Evolutionary conservation across 192 early-diverging fungal species (phyloP), one percentile per base, ranked within the genome.

Genomic region (Backusella luteola): DNA sequence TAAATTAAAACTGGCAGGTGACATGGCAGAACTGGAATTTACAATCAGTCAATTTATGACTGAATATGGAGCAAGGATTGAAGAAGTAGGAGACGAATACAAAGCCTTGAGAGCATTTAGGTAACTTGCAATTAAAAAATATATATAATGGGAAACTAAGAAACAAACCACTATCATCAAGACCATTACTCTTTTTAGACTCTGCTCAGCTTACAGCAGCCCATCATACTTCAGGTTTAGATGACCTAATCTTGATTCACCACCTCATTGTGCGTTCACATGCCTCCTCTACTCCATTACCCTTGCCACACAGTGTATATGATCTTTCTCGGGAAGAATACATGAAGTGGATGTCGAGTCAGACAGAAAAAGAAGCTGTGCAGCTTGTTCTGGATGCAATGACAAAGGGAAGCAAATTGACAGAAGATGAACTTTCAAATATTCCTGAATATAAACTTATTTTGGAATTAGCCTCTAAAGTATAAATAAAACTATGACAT

Each of bases 1-100:
- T 42, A 92, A 91, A 73, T 79, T 92, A 26, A 87, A 90, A 72
- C 81, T 94, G 39, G 89, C 90, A 32, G 80, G 82, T 44, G 93
- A 94, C 77, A 88, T 94, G 85, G 89, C 90, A 11, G 91, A 93
- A 74, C 79, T 94, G 26, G 93, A 94, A 74, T 93, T 91, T 79
- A 84, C 81, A 4, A 71, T 92, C 8, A 91, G 80, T 76, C 90
- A 92, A 75, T 89, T 88, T 80, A 74, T 93, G 42, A 74, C 78
- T 42, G 87, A 88, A 17, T 81, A 81, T 73, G 86, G 90, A 14
- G 75, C 88, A 73, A 89, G 87, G 71, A 77, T 91, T 32, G 91
- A 92, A 23, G 89, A 90, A 70, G 67, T 90, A 49, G 89, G 85
- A 19, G 76, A 88, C 14, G 83, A 83, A 32, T 90, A 90, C 73